Percentiles rank a stretch among this genome's conserved stretches.
These are phyloP conservation scores for Mycena metata DNA, from an alignment of 768 basidiomycete species.

Conservation along the genomic window DNA sequence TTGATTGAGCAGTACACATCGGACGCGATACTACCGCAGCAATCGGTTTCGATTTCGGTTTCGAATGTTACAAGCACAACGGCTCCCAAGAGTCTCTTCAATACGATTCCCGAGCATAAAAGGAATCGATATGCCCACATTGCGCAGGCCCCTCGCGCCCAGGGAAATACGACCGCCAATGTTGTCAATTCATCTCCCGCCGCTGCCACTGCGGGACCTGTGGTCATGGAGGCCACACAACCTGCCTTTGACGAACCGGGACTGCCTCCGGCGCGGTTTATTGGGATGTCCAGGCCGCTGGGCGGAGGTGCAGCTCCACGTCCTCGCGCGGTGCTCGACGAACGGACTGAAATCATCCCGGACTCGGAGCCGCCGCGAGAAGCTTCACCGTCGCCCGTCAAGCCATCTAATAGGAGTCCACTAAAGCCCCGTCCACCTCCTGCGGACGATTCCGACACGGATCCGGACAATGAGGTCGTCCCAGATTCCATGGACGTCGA, in stretches of 20 bases:
- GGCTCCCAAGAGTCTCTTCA: slow-evolving; percentile 20
- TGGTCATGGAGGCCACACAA: slow-evolving; percentile 35
- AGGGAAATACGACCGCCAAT: not conserved
- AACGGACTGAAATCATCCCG: slow-evolving; percentile 66
- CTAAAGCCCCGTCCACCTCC: slow-evolving; percentile 15
- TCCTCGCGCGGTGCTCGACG: slow-evolving; percentile 21
- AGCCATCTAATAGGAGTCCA: slow-evolving; percentile 35
- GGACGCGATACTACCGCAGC: not conserved
- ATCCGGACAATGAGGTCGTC: slow-evolving; percentile 23
- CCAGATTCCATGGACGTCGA: slow-evolving; percentile 28
- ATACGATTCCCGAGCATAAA: slow-evolving; percentile 23
- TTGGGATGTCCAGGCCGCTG: not conserved
- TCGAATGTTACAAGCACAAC: slow-evolving; percentile 19
- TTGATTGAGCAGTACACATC: not conserved
- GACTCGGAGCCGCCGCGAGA: slow-evolving; percentile 71
- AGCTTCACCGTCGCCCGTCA: slow-evolving; percentile 8
- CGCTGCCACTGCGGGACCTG: slow-evolving; percentile 22
- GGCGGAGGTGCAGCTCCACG: slow-evolving; percentile 4
- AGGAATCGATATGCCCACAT: slow-evolving; percentile 26
- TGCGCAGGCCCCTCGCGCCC: slow-evolving; percentile 10
- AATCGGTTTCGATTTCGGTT: not conserved
- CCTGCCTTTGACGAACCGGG: slow-evolving; percentile 27
- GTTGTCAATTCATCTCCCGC: not conserved
- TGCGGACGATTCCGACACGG: slow-evolving; percentile 22
- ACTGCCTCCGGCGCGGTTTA: not conserved